Percentiles rank a stretch among this genome's conserved stretches.
phyloP scores from a whole-genome alignment of 2,329 filamentous ascomycete species.

The Cytospora paraplurivora region DNA sequence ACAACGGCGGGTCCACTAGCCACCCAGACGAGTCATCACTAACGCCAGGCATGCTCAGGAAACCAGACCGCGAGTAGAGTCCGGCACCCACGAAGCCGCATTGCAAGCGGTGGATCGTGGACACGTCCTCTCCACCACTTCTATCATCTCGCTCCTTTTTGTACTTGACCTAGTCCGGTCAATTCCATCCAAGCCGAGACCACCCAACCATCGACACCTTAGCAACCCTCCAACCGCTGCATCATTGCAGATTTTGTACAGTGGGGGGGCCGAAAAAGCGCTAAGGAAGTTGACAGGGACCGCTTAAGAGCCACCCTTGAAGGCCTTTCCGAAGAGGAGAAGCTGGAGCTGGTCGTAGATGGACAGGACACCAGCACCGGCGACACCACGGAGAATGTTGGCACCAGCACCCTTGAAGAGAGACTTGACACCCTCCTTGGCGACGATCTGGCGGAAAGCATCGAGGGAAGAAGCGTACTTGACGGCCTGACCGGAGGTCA shows the following conservation, averaged over 20 bases:
- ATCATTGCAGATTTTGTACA: conserved; percentile 37
- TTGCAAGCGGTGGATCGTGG: conserved; percentile 31
- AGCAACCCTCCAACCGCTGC: conserved; percentile 47
- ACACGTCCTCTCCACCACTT: conserved; percentile 38
- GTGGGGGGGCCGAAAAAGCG: conserved; percentile 46
- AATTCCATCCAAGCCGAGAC: conserved; percentile 34
- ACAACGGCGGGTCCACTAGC: conserved; percentile 30
- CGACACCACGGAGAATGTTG: conserved; percentile 99
- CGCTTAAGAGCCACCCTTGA: conserved; percentile 66
- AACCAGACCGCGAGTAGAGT: conserved; percentile 26
- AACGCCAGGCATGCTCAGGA: conserved; percentile 30
- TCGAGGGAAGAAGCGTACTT: conserved; percentile 99
- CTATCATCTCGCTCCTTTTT: conserved; percentile 30
- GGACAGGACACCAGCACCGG: conserved; percentile 99
- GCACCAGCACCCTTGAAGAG: conserved; percentile 99
- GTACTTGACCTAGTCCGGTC: conserved; percentile 29
- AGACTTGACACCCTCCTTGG: conserved; percentile 96
- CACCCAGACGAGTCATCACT: conserved; percentile 30
- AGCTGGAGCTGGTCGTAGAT: conserved; percentile 99
- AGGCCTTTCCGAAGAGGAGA: conserved; percentile 99
- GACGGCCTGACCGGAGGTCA: conserved; percentile 96
- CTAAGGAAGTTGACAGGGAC: conserved; percentile 13
- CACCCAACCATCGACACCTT: conserved; percentile 31
- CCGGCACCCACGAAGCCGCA: conserved; percentile 12
- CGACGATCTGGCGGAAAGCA: conserved; percentile 93